Evolutionary conservation across 2,329 filamentous ascomycete species (phyloP).

Genomic region (Gnomoniopsis smithogilvyi): DNA sequence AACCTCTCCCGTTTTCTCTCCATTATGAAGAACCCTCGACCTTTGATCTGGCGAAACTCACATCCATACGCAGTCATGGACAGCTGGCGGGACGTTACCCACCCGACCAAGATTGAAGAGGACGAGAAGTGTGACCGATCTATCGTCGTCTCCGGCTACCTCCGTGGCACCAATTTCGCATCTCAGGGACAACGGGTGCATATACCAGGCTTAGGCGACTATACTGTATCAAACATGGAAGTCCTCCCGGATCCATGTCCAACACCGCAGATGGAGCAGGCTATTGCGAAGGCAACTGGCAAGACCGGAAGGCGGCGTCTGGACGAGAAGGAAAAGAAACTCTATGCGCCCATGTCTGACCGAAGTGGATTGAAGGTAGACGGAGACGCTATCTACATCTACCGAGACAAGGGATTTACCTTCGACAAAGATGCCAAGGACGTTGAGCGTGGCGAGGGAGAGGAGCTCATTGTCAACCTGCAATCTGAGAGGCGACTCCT

Average conservation of each 20-base stretch:
- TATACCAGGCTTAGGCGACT: slow-evolving; percentile 87
- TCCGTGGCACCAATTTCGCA: slow-evolving; percentile 91
- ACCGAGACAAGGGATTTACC: slow-evolving; percentile 66
- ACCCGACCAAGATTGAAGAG: slow-evolving; percentile 86
- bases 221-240: slow-evolving; percentile 80
- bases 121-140: slow-evolving; percentile 88
- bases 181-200: slow-evolving; percentile 83
- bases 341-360: slow-evolving; percentile 98
- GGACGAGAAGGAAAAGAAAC: slow-evolving; percentile 93
- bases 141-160: slow-evolving; percentile 86
- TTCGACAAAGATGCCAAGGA: slow-evolving; percentile 68
- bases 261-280: slow-evolving; percentile 86
- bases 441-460: slow-evolving; percentile 82
- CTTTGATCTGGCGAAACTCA: slow-evolving; percentile 93
- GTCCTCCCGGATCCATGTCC: slow-evolving; percentile 90
- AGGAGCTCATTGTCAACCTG: slow-evolving; percentile 88
- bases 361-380: slow-evolving; percentile 94
- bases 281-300: slow-evolving; percentile 76
- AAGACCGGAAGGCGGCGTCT: slow-evolving; percentile 77
- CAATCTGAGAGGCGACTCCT: slow-evolving; percentile 80
- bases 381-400: slow-evolving; percentile 93
- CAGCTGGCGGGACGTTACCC: slow-evolving; percentile 91
- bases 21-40: slow-evolving; percentile 98
- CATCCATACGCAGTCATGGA: slow-evolving; percentile 94
- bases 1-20: slow-evolving; percentile 93